Percentiles rank a stretch among this genome's conserved stretches.
Conservation (phyloP, 768 basidiomycete species). For the Hydnomerulius pinastri region DNA sequence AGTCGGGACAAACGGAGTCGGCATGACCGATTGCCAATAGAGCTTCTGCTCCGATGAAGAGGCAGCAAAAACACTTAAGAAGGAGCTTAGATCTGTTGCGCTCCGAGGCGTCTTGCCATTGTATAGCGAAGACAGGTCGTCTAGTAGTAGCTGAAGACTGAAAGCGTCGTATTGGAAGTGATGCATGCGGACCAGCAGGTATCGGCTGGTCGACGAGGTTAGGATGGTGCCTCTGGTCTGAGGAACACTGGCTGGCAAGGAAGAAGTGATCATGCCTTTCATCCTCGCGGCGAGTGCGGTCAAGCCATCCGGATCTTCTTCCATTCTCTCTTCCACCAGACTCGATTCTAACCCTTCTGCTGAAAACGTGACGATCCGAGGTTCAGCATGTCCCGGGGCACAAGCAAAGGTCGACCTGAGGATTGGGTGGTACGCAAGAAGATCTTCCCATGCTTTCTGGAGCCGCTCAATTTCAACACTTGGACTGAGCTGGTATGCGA, state of each 20-base stretch:
- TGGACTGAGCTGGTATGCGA: conserved; percentile 38
- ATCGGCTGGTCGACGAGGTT: conserved; percentile 9
- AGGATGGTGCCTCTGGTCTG: conserved; percentile 25
- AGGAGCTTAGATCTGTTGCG: conserved; percentile 28
- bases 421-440: conserved; percentile 39
- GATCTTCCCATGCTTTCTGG: conserved; percentile 37
- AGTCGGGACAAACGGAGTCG: conserved; percentile 24
- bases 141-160: conserved; percentile 42
- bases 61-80: conserved; percentile 28
- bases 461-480: conserved; percentile 32
- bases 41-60: conserved; percentile 16
- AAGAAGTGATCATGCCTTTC: conserved; percentile 22
- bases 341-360: conserved; percentile 2
- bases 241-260: conserved; percentile 19
- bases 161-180: conserved; percentile 55
- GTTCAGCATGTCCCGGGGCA: conserved; percentile 12
- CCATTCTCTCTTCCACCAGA: conserved; percentile 10
- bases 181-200: conserved; percentile 39
- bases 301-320: conserved; percentile 10
- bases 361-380: conserved; percentile 28
- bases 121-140: conserved; percentile 42
- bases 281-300: conserved; percentile 19
- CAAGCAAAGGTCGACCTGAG: conserved; percentile 45
- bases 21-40: conserved; percentile 42
- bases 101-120: conserved; percentile 21